Conservation (phyloP, 2,329 filamentous ascomycete genomes). For the Cladophialophora psammophila region DNA sequence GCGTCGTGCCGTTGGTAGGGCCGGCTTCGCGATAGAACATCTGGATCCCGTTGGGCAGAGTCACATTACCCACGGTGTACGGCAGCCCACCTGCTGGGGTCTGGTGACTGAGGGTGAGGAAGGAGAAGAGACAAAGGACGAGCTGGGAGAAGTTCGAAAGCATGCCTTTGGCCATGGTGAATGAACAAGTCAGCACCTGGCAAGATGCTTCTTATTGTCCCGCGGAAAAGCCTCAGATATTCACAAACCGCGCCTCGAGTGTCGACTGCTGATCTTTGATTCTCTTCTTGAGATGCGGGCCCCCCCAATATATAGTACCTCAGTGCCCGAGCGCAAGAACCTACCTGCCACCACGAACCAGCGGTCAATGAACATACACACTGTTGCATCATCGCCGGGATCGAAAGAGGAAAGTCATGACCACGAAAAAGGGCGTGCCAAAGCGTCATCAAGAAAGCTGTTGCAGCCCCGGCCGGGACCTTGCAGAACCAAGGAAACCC, state of each 20-base stretch:
- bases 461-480: not conserved
- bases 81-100: not conserved
- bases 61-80: constrained; percentile 16
- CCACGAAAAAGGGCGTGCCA: not conserved
- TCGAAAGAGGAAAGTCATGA: not conserved
- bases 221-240: not conserved
- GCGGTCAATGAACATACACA: not conserved
- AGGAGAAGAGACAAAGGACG: not conserved
- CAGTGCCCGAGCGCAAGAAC: not conserved
- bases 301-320: not conserved
- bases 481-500: not conserved
- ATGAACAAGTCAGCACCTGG: not conserved
- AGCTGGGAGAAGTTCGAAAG: not conserved
- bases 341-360: not conserved
- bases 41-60: constrained; percentile 12
- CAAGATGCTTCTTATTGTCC: not conserved
- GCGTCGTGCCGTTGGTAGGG: constrained; percentile 39
- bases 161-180: constrained; percentile 1
- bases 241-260: not conserved
- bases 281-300: not conserved
- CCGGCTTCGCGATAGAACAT: constrained; percentile 21
- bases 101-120: constrained; percentile 7
- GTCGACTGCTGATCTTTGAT: not conserved
- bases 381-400: not conserved
- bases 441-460: not conserved